Evolutionary conservation across 352 stramenopile species (phyloP).

Genomic region (Plasmopara halstedii): DNA sequence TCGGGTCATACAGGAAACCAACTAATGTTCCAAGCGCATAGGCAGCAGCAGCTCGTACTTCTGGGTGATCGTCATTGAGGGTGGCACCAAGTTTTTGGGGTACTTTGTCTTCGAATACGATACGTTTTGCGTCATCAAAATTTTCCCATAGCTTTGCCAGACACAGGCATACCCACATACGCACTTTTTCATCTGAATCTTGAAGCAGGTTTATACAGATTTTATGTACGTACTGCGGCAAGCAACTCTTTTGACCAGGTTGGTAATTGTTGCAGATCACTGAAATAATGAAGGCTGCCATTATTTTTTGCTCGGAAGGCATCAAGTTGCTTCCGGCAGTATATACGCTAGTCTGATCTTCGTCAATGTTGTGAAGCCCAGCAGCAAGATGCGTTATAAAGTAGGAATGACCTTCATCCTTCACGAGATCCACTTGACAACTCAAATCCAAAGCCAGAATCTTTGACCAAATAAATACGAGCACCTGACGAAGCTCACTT

Average conservation of each 20-base stretch:
- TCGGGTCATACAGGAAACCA: constrained; percentile 65
- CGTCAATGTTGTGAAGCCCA: constrained; percentile 39
- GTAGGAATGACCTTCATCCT: constrained; percentile 92
- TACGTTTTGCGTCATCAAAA: constrained; percentile 82
- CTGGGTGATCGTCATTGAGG: constrained; percentile 78
- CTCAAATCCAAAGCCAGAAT: constrained; percentile 96
- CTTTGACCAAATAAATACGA: constrained; percentile 91
- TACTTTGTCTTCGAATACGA: constrained; percentile 80
- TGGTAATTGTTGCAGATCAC: constrained; percentile 90
- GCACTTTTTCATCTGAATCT: constrained; percentile 62
- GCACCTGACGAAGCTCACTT: constrained; percentile 92
- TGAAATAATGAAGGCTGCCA: constrained; percentile 94
- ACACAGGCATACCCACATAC: constrained; percentile 87
- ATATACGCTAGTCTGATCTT: constrained; percentile 18
- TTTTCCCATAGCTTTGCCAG: constrained; percentile 94
- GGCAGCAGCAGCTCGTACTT: constrained; percentile 89
- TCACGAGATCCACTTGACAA: constrained; percentile 94
- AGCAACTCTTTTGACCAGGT: constrained; percentile 89
- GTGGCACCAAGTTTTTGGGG: constrained; percentile 76
- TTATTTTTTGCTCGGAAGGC: constrained; percentile 88
- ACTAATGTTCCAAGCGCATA: constrained; percentile 92
- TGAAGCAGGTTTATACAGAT: constrained; percentile 61
- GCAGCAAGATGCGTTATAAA: constrained; percentile 92
- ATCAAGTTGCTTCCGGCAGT: constrained; percentile 33
- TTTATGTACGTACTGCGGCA: constrained; percentile 86